Conservation (phyloP, 2,329 filamentous ascomycete species). For the Trichoderma sp. region DNA sequence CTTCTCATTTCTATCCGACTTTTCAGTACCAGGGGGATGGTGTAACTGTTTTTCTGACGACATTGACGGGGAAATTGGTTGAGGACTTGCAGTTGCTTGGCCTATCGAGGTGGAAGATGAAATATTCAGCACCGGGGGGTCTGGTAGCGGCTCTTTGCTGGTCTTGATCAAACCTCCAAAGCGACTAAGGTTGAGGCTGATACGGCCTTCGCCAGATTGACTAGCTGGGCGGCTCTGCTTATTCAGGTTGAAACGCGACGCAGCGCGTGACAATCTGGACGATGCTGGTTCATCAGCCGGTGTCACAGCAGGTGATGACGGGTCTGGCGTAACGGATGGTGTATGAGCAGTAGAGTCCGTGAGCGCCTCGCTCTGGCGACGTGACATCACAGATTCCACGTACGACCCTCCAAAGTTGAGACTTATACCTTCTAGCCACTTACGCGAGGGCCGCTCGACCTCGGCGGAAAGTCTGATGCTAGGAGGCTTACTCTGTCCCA, state of each 20-base stretch:
- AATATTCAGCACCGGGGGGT: constrained; percentile 35
- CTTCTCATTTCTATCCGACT: constrained; percentile 2
- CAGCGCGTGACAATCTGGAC: constrained; percentile 60
- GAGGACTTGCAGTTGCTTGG: constrained; percentile 32
- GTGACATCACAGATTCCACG: constrained; percentile 43
- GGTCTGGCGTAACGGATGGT: constrained; percentile 44
- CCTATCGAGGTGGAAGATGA: constrained; percentile 37
- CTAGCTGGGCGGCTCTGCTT: constrained; percentile 60
- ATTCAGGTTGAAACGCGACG: constrained; percentile 56
- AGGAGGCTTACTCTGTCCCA: constrained; percentile 45
- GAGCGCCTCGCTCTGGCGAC: constrained; percentile 56
- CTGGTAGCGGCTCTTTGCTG: constrained; percentile 52
- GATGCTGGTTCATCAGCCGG: constrained; percentile 59
- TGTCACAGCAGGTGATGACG: constrained; percentile 45
- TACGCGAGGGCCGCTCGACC: constrained; percentile 52
- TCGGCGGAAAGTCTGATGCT: constrained; percentile 62
- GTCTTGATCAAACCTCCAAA: constrained; percentile 53
- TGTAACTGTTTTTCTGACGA: constrained; percentile 32
- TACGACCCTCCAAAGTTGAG: constrained; percentile 39
- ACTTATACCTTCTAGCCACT: constrained; percentile 48
- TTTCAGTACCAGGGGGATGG: constrained; percentile 7
- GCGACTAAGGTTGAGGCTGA: constrained; percentile 62
- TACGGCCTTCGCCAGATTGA: constrained; percentile 61
- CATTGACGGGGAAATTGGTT: constrained; percentile 32
- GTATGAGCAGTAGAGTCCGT: constrained; percentile 52